Evolutionary conservation across 106 monocot genomes (phyloP), one percentile per base, ranked within the genome.

Genomic region (Posidonia australis): DNA sequence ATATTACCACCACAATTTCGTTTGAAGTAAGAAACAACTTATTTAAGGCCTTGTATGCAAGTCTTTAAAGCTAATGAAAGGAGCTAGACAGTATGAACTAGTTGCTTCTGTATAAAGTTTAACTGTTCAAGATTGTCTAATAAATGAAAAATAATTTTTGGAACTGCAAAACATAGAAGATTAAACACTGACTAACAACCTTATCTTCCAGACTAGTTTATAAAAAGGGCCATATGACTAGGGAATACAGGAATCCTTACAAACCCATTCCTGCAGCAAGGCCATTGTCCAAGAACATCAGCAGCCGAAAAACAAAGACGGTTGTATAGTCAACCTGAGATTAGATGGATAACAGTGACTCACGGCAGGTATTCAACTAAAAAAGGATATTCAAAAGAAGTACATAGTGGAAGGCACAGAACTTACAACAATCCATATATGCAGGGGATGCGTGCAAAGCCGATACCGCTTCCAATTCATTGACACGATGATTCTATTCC

Each of bases 221-320:
- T n/a, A n/a, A n/a, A n/a, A n/a, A n/a, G n/a, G n/a, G n/a, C n/a
- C n/a, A n/a, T n/a, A n/a, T n/a, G n/a, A n/a, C n/a, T n/a, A n/a
- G n/a, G n/a, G n/a, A n/a, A n/a, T n/a, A n/a, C 13, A 23, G 10
- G 36, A 68, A 28, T 57, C 22, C 83, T 90, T 86, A 96, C 94
- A 96, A 84, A 44, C 94, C 94, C 94, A 96, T 90, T 82, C 94
- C 94, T 16, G 86, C 81, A 62, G 94, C 86, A 45, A 96, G 84
- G 5, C 94, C 84, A 71, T 90, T 87, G 74, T 96, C 94, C 5
- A 87, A 52, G 70, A 96, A 96, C 94, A 96, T 86, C 51, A 96
- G 71, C 57, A 96, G 57, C 64, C 94, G 81, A 63, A 96, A 96
- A 54, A 96, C 71, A 65, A 96, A 96, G 30, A 96, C 84, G 3